Evolutionary conservation across 257 asterid genomes (phyloP).

Genomic region (Solanum boliviense): DNA sequence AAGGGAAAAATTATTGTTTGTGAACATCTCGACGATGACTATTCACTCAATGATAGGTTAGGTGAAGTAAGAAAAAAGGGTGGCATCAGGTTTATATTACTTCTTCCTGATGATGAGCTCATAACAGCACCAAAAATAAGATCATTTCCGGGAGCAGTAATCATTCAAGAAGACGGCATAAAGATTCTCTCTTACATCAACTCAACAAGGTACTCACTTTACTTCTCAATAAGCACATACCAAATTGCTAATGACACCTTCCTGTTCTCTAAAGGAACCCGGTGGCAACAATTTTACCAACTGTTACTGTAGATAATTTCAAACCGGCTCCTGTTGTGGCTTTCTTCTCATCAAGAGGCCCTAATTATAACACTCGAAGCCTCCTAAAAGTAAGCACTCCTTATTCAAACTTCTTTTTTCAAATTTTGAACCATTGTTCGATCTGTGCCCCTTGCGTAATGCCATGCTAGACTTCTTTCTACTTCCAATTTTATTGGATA

Average conservation of each 20-base stretch:
- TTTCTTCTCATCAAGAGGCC: constrained; percentile 14
- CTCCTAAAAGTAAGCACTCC: background rate
- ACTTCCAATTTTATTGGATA: background rate
- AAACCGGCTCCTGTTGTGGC: constrained; percentile 68
- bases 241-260: background rate
- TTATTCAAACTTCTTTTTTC: background rate
- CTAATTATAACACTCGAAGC: background rate
- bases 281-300: constrained; percentile 45
- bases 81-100: constrained; percentile 35
- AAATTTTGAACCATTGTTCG: background rate
- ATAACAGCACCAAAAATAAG: constrained; percentile 23
- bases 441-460: background rate
- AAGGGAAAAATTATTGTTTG: constrained; percentile 56
- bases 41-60: constrained; percentile 5
- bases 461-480: background rate
- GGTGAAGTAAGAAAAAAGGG: constrained; percentile 17
- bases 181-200: constrained; percentile 40
- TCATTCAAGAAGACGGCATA: constrained; percentile 30
- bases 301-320: constrained; percentile 20
- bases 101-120: constrained; percentile 11
- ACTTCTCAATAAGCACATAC: background rate
- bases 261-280: constrained; percentile 28
- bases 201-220: constrained; percentile 34
- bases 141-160: constrained; percentile 22
- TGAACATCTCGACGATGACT: constrained; percentile 4